Percentiles rank a stretch among this genome's conserved stretches.
These are phyloP conservation scores for Suillus discolor DNA, from an alignment of 768 basidiomycete species.

Conservation along the genomic window DNA sequence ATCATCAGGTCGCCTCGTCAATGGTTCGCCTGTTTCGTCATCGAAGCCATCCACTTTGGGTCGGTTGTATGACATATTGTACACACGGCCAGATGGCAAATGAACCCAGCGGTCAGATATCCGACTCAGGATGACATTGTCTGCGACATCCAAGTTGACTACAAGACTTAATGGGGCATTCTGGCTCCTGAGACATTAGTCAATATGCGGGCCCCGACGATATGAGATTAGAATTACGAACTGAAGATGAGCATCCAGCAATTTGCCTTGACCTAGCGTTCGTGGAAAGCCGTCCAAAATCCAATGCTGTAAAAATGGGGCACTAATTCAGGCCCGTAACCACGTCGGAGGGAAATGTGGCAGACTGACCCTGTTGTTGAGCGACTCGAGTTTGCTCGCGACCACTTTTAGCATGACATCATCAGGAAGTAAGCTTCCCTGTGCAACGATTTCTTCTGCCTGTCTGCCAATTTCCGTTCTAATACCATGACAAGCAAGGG, in stretches of 20 bases:
- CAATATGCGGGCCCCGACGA: background rate
- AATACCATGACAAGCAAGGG: background rate
- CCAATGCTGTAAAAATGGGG: conserved; percentile 64
- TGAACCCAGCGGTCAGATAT: conserved; percentile 93
- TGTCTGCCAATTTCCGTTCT: conserved; percentile 72
- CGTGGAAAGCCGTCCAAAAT: conserved; percentile 93
- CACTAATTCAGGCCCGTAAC: background rate
- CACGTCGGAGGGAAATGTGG: background rate
- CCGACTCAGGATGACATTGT: conserved; percentile 80
- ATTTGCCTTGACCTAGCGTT: conserved; percentile 79
- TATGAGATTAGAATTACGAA: conserved; percentile 33
- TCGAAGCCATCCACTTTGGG: conserved; percentile 81
- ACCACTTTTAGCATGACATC: conserved; percentile 80
- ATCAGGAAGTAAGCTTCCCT: conserved; percentile 77
- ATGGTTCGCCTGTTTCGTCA: conserved; percentile 83
- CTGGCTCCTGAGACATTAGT: conserved; percentile 47
- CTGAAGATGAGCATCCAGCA: conserved; percentile 78
- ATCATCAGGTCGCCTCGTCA: conserved; percentile 89
- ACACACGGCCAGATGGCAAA: conserved; percentile 83
- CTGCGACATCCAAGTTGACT: conserved; percentile 87
- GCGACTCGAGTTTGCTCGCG: conserved; percentile 64
- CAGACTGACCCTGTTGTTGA: conserved; percentile 63
- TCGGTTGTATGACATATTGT: conserved; percentile 87
- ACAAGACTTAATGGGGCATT: conserved; percentile 74
- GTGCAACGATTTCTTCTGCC: conserved; percentile 79